A percentile compares a stretch with the other conserved stretches of the same genome.
These are phyloP conservation scores for Catenaria anguillulae DNA, from an alignment of 371 early-diverging fungal species.

Conservation along the genomic window DNA sequence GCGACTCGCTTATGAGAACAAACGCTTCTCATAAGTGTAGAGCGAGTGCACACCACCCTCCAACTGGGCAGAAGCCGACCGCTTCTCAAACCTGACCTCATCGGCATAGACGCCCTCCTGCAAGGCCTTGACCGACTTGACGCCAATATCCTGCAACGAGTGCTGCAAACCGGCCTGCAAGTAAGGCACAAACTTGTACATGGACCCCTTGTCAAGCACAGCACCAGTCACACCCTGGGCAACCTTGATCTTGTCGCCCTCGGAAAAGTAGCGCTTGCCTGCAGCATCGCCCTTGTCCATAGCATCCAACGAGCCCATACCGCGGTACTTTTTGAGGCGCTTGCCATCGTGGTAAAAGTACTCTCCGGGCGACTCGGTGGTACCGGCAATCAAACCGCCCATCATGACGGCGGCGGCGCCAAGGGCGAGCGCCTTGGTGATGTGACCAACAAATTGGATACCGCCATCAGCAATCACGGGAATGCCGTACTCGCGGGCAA, in stretches of 20 bases:
- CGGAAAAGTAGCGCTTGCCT: slow-evolving; percentile 85
- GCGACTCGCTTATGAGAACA: slow-evolving; percentile 19
- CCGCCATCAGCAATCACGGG: slow-evolving; percentile 96
- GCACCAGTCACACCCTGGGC: slow-evolving; percentile 96
- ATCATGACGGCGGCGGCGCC: slow-evolving; percentile 96
- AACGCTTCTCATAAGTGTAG: slow-evolving; percentile 73
- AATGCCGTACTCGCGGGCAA: slow-evolving; percentile 79
- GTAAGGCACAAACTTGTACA: slow-evolving; percentile 81
- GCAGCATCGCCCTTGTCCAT: slow-evolving; percentile 67
- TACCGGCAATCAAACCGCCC: slow-evolving; percentile 91
- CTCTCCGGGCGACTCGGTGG: slow-evolving; percentile 87
- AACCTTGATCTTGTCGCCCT: slow-evolving; percentile 88
- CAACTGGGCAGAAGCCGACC: slow-evolving; percentile 84
- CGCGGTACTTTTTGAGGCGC: slow-evolving; percentile 92
- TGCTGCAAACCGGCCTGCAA: slow-evolving; percentile 78
- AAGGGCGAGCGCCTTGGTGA: slow-evolving; percentile 84
- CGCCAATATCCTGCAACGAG: slow-evolving; percentile 92
- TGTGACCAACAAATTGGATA: slow-evolving; percentile 88
- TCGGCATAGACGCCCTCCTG: slow-evolving; percentile 50
- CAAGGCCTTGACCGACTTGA: slow-evolving; percentile 40
- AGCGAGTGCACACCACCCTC: slow-evolving; percentile 95
- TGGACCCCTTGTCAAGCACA: slow-evolving; percentile 89
- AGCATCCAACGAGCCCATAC: slow-evolving; percentile 93
- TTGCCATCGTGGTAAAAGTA: slow-evolving; percentile 96
- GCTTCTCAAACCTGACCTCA: slow-evolving; percentile 76